Evolutionary conservation across 2,329 filamentous ascomycete genomes (phyloP).

Genomic region (Ophiocordyceps sinensis): DNA sequence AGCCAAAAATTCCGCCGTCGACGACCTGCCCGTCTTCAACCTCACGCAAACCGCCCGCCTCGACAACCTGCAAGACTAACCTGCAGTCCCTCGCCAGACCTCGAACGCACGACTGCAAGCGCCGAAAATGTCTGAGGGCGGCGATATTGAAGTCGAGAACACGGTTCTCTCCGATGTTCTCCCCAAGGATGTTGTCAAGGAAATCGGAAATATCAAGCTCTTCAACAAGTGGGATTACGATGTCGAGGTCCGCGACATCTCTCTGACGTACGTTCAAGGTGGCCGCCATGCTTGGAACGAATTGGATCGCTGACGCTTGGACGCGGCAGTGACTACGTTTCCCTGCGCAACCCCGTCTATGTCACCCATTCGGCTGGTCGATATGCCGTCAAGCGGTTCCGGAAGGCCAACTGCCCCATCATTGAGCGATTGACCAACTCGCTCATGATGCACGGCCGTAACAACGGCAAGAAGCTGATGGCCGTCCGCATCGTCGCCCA

Average conservation of each 20-base stretch:
- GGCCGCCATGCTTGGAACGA: background rate
- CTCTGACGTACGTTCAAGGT: slow-evolving; percentile 65
- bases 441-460: slow-evolving; percentile 99
- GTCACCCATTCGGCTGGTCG: slow-evolving; percentile 96
- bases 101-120: slow-evolving; percentile 23
- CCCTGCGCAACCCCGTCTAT: slow-evolving; percentile 98
- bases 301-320: slow-evolving; percentile 15
- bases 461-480: slow-evolving; percentile 99
- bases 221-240: slow-evolving; percentile 98
- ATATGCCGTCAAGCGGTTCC: slow-evolving; percentile 99
- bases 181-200: slow-evolving; percentile 80
- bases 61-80: slow-evolving; percentile 24
- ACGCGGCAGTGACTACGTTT: slow-evolving; percentile 83
- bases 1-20: slow-evolving; percentile 21
- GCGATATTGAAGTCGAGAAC: slow-evolving; percentile 85
- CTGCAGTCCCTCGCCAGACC: slow-evolving; percentile 20
- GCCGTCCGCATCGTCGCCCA: slow-evolving; percentile 98
- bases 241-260: slow-evolving; percentile 99
- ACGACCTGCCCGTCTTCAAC: slow-evolving; percentile 12
- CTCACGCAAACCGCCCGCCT: slow-evolving; percentile 20
- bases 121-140: slow-evolving; percentile 78
- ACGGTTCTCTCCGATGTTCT: slow-evolving; percentile 64
- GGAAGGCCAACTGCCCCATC: slow-evolving; percentile 99
- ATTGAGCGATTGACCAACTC: slow-evolving; percentile 99
- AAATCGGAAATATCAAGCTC: slow-evolving; percentile 87